A percentile compares a stretch with the other conserved stretches of the same genome.
These are phyloP conservation scores for Tulasnella calospora DNA, from an alignment of 768 basidiomycete species.

Conservation along the genomic window DNA sequence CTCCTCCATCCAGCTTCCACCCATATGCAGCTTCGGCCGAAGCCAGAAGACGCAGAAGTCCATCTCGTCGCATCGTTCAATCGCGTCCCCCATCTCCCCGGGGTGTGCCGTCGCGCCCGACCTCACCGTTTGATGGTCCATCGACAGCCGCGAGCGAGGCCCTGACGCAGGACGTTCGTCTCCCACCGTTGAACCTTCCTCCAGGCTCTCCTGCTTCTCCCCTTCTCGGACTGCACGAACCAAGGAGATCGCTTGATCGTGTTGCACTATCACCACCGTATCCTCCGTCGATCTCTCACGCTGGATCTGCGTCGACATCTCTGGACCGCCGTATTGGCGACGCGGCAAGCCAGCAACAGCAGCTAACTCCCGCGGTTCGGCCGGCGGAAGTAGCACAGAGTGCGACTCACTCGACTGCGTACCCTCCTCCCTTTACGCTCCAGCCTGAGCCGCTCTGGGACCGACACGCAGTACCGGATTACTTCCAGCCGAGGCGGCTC, in stretches of 20 bases:
- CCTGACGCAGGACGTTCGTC: neutral
- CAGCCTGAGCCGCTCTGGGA: constrained; percentile 10
- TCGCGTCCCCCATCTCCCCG: neutral
- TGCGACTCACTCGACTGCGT: neutral
- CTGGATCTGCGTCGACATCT: neutral
- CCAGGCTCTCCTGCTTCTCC: neutral
- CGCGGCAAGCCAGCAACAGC: neutral
- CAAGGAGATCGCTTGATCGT: neutral
- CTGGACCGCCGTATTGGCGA: neutral
- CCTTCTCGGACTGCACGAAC: neutral
- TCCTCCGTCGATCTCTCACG: neutral
- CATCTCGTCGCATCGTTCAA: neutral
- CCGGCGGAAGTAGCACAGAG: neutral
- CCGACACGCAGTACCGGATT: neutral
- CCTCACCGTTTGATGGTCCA: neutral
- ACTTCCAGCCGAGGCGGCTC: constrained; percentile 3
- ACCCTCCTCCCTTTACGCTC: constrained; percentile 1
- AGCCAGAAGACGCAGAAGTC: neutral
- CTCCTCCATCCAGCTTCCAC: constrained; percentile 6
- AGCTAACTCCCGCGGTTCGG: neutral
- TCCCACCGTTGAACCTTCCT: neutral
- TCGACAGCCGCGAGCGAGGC: neutral
- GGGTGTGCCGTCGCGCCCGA: neutral
- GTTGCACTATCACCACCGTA: neutral
- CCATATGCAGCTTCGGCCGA: neutral